Evolutionary conservation across 2,329 filamentous ascomycete genomes (phyloP).

Genomic region (Parafenestella ontariensis): DNA sequence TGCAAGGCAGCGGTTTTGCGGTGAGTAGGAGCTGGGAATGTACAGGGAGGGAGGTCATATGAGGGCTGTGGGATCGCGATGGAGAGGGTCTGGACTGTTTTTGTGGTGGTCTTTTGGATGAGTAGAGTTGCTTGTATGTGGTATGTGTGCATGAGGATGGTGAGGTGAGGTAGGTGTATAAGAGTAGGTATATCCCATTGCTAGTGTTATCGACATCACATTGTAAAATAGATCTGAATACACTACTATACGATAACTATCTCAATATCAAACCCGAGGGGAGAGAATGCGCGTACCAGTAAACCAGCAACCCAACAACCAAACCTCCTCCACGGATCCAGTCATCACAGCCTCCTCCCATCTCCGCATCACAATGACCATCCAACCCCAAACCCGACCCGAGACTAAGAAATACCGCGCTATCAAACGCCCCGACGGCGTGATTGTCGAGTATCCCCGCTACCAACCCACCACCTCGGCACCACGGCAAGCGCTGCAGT

Average conservation of each 20-base stretch:
- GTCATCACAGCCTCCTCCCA: not conserved
- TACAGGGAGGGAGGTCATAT: not conserved
- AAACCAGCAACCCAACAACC: not conserved
- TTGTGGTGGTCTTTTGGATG: not conserved
- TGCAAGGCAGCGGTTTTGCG: constrained; percentile 12
- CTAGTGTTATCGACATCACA: not conserved
- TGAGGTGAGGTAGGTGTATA: not conserved
- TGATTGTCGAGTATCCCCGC: constrained; percentile 23
- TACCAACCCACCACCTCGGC: constrained; percentile 13
- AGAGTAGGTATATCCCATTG: not conserved
- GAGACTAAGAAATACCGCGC: constrained; percentile 18
- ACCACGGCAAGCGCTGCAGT: not conserved
- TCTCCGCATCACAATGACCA: constrained; percentile 4
- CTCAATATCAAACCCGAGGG: no score
- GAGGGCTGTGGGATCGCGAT: constrained; percentile 19
- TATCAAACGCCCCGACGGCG: constrained; percentile 21
- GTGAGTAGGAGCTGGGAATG: not conserved
- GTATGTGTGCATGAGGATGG: not conserved
- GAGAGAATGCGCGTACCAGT: not conserved
- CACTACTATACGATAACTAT: not conserved
- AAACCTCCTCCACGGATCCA: no score
- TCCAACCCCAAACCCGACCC: constrained; percentile 3
- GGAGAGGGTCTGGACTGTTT: constrained; percentile 12
- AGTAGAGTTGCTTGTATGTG: no score
- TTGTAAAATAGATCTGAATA: not conserved